Evolutionary conservation across 495 filamentous ascomycete species (phyloP), one percentile per base, ranked within the genome.

Genomic region (Penicillium egyptiacum): DNA sequence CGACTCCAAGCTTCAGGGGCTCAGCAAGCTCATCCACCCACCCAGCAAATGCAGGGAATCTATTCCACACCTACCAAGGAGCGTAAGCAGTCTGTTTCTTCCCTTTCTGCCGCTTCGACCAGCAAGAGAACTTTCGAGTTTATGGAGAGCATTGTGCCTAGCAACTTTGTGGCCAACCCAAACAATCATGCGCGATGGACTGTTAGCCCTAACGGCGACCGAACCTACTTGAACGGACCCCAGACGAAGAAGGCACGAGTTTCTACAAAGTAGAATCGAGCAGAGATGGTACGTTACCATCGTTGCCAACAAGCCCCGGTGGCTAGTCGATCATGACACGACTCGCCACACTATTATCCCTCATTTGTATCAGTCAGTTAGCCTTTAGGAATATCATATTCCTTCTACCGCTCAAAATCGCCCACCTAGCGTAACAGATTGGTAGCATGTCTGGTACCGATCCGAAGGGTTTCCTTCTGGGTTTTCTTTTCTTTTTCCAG

Each of bases 121-220:
- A 40, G n/a, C 8, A 58, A 55, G 28, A 42, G 50, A 16, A 17
- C n/a, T 1, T 61, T 65, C 28, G 42, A 53, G 7, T 64, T 63
- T 14, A 26, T 56, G 31, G 49, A 64, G 1, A 28, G 40, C 4
- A 51, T 35, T 5, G 53, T 62, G 6, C 65, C 69, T 14, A 10
- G 17, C n/a, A 22, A 51, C 4, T 70, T 70, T 43, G 51, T 60
- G 17, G 60, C 59, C 40, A 70, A 72, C 26, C 68, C 68, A 3
- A 55, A 66, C 10, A 72, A 69, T 19, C 65, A 69, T 46, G 63
- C 45, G 40, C 57, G 66, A 22, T 72, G 60, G 56, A n/a, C 53
- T 31, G 20, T 52, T 37, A 51, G 53, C 31, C 9, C 22, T 1
- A 16, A 33, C 17, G 67, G 67, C 10, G 53, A 53, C 3, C 28